Base-by-base conservation (phyloP, 176 grass and related monocot species). In the Triticum dicoccoides region DNA sequence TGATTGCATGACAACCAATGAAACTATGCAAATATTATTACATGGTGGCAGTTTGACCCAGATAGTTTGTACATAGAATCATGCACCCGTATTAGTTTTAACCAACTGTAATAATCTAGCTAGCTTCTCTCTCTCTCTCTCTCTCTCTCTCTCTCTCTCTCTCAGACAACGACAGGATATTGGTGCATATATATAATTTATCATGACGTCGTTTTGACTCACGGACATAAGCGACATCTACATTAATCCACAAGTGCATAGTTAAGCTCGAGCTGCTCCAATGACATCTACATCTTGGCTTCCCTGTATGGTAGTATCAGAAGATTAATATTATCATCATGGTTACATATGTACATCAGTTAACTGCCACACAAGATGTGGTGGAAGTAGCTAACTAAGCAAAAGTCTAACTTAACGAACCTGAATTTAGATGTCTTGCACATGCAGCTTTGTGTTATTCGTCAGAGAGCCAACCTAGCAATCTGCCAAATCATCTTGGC, bases 401-500 rank as follows among this genome's bases (percentile, higher is more conserved):
- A 58, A 24, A 45, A 80, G 59, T 32, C 61, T 20, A 76, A 9
- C 65, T 70, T 51, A 3, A 61, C 17, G 2, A 62, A 12, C 13
- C 56, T 85, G 56, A 59, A 59, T 59, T 80, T 59, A 67, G 42
- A 49, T 75, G 77, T 5, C 42, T 37, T 76, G 24, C 63, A 61
- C 42, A 74, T 67, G n/a, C 27, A 20, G 12, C 14, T 63, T 63
- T 63, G 61, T 7, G 47, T 8, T 61, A 27, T 23, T 18, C 56
- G 0, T 24, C 78, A 38, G 20, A 59, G 62, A 86, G 35, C 69
- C 45, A 78, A 69, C 29, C 59, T 76, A 70, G 77, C 52, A 65
- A 59, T 59, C 20, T 59, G 7, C 56, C 85, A 52, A 84, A 74
- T 76, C 73, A 61, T 38, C 59, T 56, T 87, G 18, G 79, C 33